phyloP scores from a whole-genome alignment of 2,329 filamentous ascomycete genomes.

The Phyllosticta citriasiana region DNA sequence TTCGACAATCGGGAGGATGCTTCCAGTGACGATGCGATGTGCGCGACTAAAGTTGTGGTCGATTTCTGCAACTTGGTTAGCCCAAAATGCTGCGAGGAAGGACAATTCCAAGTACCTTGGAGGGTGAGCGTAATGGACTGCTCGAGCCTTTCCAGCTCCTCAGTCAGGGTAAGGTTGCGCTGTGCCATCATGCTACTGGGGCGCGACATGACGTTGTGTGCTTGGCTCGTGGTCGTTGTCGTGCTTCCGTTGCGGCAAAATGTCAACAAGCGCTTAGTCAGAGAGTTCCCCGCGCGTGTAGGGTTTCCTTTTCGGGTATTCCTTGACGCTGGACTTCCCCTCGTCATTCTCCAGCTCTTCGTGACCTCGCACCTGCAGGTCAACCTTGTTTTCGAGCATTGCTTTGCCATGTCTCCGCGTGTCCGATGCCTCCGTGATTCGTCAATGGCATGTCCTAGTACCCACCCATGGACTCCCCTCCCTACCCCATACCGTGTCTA shows the following conservation, averaged over 20 bases:
- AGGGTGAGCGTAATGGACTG: constrained; percentile 94
- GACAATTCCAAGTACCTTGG: constrained; percentile 53
- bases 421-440: neutral
- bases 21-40: constrained; percentile 89
- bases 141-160: constrained; percentile 91
- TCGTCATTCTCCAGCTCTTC: neutral
- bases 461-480: neutral
- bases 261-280: constrained; percentile 5
- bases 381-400: neutral
- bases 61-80: constrained; percentile 57
- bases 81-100: constrained; percentile 16
- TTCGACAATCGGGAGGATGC: constrained; percentile 85
- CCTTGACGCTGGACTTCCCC: neutral
- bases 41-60: constrained; percentile 97
- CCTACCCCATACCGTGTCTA: neutral
- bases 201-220: constrained; percentile 4
- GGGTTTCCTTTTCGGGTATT: neutral
- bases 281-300: neutral
- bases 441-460: neutral
- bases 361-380: neutral
- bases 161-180: constrained; percentile 67
- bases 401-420: neutral
- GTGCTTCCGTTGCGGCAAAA: constrained; percentile 2
- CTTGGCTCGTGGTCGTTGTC: neutral
- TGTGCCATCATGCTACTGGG: constrained; percentile 23